phyloP scores from a whole-genome alignment of 2,329 filamentous ascomycete genomes.

The Lachnellula hyalina region DNA sequence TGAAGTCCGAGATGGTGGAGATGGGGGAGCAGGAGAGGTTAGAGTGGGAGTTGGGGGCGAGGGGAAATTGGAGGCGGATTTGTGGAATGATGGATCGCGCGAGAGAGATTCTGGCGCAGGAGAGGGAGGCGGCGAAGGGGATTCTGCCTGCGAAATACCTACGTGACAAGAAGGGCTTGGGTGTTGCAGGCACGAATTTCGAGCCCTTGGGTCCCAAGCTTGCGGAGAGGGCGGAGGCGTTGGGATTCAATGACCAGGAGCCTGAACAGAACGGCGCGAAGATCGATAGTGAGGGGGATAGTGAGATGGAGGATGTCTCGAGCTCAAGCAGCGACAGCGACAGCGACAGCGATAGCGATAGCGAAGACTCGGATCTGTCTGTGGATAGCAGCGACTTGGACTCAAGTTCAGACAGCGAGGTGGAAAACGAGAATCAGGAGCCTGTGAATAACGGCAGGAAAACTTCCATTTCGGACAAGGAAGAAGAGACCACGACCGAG shows the following conservation, averaged over 20 bases:
- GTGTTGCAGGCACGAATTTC: slow-evolving; percentile 17
- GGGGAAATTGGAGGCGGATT: slow-evolving; percentile 24
- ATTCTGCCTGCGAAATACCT: slow-evolving; percentile 9
- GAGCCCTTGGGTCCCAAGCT: slow-evolving; percentile 15
- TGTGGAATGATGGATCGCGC: slow-evolving; percentile 23
- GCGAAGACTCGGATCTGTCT: neutral
- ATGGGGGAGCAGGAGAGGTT: slow-evolving; percentile 18
- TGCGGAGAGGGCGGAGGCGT: slow-evolving; percentile 12
- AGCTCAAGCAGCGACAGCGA: neutral
- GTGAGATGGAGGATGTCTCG: slow-evolving; percentile 13
- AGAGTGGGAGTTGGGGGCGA: slow-evolving; percentile 22
- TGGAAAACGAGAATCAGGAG: neutral
- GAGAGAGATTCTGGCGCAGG: slow-evolving; percentile 15
- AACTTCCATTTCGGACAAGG: neutral
- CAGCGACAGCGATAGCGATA: neutral
- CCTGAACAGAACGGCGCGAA: neutral
- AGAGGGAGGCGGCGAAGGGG: slow-evolving; percentile 17
- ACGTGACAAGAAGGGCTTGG: slow-evolving; percentile 20
- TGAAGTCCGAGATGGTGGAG: slow-evolving; percentile 14
- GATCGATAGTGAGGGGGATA: slow-evolving; percentile 13
- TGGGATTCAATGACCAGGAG: neutral
- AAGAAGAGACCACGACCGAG: neutral
- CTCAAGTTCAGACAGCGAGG: slow-evolving; percentile 1
- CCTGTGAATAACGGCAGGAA: slow-evolving; percentile 4
- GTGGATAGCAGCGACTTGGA: neutral